Base-by-base conservation (phyloP, 2,329 filamentous ascomycete genomes). In the Penicillium sp. region DNA sequence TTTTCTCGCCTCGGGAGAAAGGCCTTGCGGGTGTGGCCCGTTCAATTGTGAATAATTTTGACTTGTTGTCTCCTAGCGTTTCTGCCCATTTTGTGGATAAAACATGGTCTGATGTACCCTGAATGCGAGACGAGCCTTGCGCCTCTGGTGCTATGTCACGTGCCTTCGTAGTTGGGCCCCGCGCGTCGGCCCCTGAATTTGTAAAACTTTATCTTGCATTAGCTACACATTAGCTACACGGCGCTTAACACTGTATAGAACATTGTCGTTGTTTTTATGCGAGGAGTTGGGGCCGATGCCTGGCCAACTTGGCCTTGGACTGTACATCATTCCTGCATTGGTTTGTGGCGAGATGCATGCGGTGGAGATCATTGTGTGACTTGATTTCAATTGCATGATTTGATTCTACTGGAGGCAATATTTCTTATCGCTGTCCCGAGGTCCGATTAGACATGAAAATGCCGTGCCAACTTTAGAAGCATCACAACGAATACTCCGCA, bases 31-130 rank as follows among this genome's bases (percentile, higher is more conserved):
- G 54, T 53, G 47, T 50, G 43, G 30, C 40, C 48, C 43, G 48
- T 42, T 56, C 58, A 56, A 60, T 57, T 63, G 60, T 63, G 54
- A 61, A 63, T 63, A 63, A 56, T 46, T 53, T 54, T 56, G 48
- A 48, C 50, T 46, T 44, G 48, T 33, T 60, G 53, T 55, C 53
- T 55, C 50, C 53, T 54, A 57, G 52, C 56, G 56, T 47, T 54
- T 52, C 33, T 52, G 46, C 49, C 46, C 50, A 47, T 54, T 46
- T 45, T 63, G 58, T 63, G 58, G 58, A 63, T 63, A 62, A 46
- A 39, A 53, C 27, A 51, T 50, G 46, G 40, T 51, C 50, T 60
- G 57, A 54, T 62, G 57, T 58, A 58, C 53, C 50, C 47, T 43
- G 42, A 53, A 55, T 51, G 42, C 20, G 53, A 53, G 45, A 49